Evolutionary conservation across 192 early-diverging fungal species (phyloP).

Genomic region (Backusella morwellensis): DNA sequence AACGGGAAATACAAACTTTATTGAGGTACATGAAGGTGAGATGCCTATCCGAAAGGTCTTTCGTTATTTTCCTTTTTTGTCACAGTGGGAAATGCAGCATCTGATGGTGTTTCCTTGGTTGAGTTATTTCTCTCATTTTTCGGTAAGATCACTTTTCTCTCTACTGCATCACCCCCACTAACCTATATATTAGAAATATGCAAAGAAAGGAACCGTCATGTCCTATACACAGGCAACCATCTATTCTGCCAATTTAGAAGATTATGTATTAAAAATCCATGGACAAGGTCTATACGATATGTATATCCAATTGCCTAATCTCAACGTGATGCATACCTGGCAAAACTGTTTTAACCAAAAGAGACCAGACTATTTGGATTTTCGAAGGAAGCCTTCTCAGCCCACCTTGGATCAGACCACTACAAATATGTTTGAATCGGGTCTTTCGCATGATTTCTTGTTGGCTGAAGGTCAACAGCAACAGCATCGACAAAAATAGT

Average conservation of each 20-base stretch:
- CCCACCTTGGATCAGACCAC: neutral
- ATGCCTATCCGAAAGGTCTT: conserved; percentile 45
- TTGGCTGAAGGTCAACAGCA: neutral
- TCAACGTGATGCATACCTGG: conserved; percentile 24
- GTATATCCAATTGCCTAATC: conserved; percentile 30
- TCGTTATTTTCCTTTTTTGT: conserved; percentile 42
- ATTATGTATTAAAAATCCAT: conserved; percentile 31
- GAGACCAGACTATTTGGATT: conserved; percentile 9
- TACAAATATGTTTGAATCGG: neutral
- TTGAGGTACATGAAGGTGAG: conserved; percentile 42
- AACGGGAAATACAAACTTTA: conserved; percentile 22
- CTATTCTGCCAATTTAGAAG: conserved; percentile 14
- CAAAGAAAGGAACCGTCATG: conserved; percentile 21
- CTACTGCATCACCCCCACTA: too few relatives aligned
- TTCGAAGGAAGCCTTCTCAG: neutral
- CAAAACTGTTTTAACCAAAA: conserved; percentile 26
- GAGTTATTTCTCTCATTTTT: conserved; percentile 45
- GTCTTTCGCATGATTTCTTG: conserved; percentile 7
- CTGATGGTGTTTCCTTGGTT: conserved; percentile 45
- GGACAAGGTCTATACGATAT: conserved; percentile 30
- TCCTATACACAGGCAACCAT: conserved; percentile 29
- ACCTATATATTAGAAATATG: conserved; percentile 12
- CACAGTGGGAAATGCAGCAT: conserved; percentile 49
- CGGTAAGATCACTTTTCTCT: conserved; percentile 13
- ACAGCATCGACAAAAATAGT: neutral